Evolutionary conservation across 2,329 filamentous ascomycete species (phyloP), one percentile per base, ranked within the genome.

Genomic region (Fusarium sp.): DNA sequence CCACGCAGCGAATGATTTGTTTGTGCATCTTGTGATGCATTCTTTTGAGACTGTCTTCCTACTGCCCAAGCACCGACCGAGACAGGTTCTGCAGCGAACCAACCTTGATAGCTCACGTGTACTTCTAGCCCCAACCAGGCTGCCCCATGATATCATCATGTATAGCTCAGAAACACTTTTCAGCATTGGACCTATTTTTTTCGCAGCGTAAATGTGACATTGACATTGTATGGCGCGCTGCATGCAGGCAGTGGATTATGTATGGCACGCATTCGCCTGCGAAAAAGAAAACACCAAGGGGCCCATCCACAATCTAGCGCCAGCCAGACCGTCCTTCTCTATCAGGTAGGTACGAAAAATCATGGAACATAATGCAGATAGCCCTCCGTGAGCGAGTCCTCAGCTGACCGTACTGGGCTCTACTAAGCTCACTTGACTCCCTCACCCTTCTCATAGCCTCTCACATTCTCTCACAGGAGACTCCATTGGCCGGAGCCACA

Each of bases 291-390:
- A 73, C 72, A 73, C 67, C 70, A 68, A 71, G 61, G 58, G 72
- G 76, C 58, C 72, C 66, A 74, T 74, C 69, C 74, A 76, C 72
- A 70, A 77, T 79, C 35, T 58, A 61, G 71, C 74, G 71, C 74
- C 74, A 75, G 73, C 76, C 77, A 78, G 74, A 78, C 75, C 79
- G 74, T 76, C 70, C 76, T 75, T 76, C 70, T 82, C 81, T 82
- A 82, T 82, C 76, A 79, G 78, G 74, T 79, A 77, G 76, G 76
- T 79, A 78, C 71, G 76, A 76, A 75, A 74, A 77, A 79, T 77
- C 77, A 78, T 69, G 75, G 69, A 75, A 76, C 74, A 76, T 76
- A 77, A 79, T 79, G 76, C 74, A 76, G 77, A 67, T 72, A 79
- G 74, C 72, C 74, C 75, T 72, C 72, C 71, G 69, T 75, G 74